Conservation (phyloP, 352 stramenopile genomes). For the Pythium dissotocum region DNA sequence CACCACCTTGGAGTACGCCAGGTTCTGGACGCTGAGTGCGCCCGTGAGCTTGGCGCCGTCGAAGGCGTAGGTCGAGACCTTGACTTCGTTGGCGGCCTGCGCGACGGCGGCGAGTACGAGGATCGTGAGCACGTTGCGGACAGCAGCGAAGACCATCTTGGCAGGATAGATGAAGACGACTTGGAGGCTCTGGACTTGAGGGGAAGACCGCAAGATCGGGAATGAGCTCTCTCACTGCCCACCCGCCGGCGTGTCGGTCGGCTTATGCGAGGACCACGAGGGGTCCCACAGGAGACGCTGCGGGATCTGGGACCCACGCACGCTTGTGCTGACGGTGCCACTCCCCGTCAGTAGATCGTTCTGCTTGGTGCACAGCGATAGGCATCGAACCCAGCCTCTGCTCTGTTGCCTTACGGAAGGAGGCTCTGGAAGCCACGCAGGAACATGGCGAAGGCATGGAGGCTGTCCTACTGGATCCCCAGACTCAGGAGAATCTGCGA, state of each 20-base stretch:
- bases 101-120: constrained; percentile 13
- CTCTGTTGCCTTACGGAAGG: too few relatives aligned
- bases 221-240: background rate
- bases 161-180: too few relatives aligned
- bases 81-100: constrained; percentile 24
- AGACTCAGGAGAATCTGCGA: too few relatives aligned
- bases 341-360: too few relatives aligned
- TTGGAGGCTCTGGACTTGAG: constrained; percentile 1
- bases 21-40: constrained; percentile 18
- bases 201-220: constrained; percentile 7
- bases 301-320: too few relatives aligned
- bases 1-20: constrained; percentile 19
- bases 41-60: constrained; percentile 22
- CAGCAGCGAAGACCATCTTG: constrained; percentile 21
- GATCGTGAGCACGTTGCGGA: constrained; percentile 19
- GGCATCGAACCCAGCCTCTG: background rate
- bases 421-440: too few relatives aligned
- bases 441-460: too few relatives aligned
- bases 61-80: constrained; percentile 16
- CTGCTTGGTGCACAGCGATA: constrained; percentile 32
- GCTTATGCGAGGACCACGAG: too few relatives aligned
- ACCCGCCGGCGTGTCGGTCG: too few relatives aligned
- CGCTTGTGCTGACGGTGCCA: too few relatives aligned
- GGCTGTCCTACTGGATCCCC: too few relatives aligned
- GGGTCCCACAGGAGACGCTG: too few relatives aligned